Conservation (phyloP, 2,329 filamentous ascomycete genomes). For the Thielaviopsis ethacetica region DNA sequence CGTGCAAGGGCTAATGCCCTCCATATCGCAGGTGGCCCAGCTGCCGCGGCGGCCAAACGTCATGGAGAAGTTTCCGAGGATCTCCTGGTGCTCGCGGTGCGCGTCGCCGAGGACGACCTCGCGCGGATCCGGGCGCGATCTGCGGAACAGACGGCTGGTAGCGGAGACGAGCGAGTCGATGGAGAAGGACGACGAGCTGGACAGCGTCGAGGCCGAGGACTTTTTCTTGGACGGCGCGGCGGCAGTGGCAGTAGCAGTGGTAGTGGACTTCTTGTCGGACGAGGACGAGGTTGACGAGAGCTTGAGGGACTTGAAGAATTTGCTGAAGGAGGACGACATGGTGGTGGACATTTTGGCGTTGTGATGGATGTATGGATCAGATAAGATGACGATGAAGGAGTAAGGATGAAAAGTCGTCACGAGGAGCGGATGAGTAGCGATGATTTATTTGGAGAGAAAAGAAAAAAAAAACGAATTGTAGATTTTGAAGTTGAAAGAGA, state of each 20-base stretch:
- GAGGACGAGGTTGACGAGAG: constrained; percentile 5
- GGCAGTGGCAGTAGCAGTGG: neutral
- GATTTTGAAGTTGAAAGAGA: neutral
- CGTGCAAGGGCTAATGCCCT: constrained; percentile 9
- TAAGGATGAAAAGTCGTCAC: no score
- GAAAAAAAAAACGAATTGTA: neutral
- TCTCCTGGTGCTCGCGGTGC: constrained; percentile 30
- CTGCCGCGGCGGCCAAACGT: constrained; percentile 25
- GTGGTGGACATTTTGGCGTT: neutral
- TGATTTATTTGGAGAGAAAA: neutral
- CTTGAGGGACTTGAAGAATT: constrained; percentile 5
- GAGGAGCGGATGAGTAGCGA: no score
- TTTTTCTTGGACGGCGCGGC: neutral
- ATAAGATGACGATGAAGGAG: no score
- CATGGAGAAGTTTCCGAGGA: constrained; percentile 29
- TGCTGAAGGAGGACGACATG: constrained; percentile 4
- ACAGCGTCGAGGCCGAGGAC: neutral
- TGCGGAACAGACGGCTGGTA: constrained; percentile 6
- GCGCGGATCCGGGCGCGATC: constrained; percentile 22
- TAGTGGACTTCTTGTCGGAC: neutral
- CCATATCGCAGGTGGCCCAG: constrained; percentile 8
- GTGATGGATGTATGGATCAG: no score
- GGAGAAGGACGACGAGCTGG: constrained; percentile 1
- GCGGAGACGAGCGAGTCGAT: constrained; percentile 2
- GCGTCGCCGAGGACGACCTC: constrained; percentile 28